A percentile compares a stretch with the other conserved stretches of the same genome.
phyloP scores from a whole-genome alignment of 225 moss, liverwort and hornwort genomes.

The Rhytidiadelphus loreus region DNA sequence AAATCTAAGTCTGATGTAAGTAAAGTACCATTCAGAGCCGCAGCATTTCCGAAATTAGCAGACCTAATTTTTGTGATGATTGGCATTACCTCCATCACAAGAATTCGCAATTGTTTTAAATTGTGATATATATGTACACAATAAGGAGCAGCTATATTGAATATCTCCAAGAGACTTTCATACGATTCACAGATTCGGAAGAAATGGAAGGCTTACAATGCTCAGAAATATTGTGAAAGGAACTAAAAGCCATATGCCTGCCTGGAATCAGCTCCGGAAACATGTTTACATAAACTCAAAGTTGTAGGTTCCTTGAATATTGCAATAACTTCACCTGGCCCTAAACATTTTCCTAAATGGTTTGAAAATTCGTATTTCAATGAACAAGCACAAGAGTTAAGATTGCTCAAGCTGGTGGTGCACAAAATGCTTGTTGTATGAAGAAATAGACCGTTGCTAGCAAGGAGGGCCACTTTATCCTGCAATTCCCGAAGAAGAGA shows the following conservation, averaged over 20 bases:
- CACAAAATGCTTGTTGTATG: not conserved
- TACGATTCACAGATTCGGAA: not conserved
- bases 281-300: not conserved
- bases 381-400: not conserved
- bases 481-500: no score
- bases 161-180: not conserved
- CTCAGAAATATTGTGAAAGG: not conserved
- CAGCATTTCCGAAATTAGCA: not conserved
- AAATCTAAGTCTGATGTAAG: not conserved
- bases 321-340: not conserved
- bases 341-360: not conserved
- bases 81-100: not conserved
- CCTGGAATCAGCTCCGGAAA: not conserved
- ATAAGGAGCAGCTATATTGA: not conserved
- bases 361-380: not conserved
- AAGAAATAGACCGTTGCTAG: not conserved
- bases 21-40: not conserved
- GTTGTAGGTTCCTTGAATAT: not conserved
- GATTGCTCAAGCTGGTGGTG: not conserved
- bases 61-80: no score
- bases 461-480: no score
- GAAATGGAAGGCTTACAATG: not conserved
- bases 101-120: not conserved
- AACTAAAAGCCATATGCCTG: not conserved
- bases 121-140: not conserved